A percentile compares a stretch with the other conserved stretches of the same genome.
phyloP scores from a whole-genome alignment of 192 early-diverging fungal genomes.

The Podila clonocystis region DNA sequence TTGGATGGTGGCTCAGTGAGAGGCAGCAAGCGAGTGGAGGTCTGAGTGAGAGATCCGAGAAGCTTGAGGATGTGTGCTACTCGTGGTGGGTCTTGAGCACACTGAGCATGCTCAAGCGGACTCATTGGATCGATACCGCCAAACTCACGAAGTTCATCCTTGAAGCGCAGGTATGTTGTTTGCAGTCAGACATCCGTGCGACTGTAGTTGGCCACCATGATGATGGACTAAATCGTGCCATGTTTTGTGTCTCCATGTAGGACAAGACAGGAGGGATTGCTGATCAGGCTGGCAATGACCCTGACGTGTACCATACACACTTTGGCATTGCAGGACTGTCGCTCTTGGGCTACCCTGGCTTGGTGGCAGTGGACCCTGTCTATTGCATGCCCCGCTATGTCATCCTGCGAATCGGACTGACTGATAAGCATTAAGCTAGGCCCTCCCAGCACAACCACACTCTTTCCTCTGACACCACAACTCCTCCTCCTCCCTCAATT shows the following conservation, averaged over 20 bases:
- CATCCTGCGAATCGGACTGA: conserved; percentile 63
- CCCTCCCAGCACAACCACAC: neutral
- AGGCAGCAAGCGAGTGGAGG: conserved; percentile 92
- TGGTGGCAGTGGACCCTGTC: conserved; percentile 88
- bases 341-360: conserved; percentile 78
- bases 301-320: conserved; percentile 96
- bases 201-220: neutral
- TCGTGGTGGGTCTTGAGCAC: conserved; percentile 98
- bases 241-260: conserved; percentile 21
- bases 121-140: conserved; percentile 87
- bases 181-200: no score
- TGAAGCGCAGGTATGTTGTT: conserved; percentile 67
- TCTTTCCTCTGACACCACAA: neutral
- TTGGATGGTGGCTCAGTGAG: conserved; percentile 94
- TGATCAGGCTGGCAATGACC: conserved; percentile 89
- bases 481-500: no score
- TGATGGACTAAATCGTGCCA: neutral
- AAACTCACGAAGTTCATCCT: conserved; percentile 85
- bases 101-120: conserved; percentile 78
- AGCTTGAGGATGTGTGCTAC: conserved; percentile 96
- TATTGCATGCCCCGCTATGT: conserved; percentile 87
- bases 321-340: conserved; percentile 95
- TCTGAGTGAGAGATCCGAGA: conserved; percentile 95
- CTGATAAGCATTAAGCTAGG: conserved; percentile 33
- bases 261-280: conserved; percentile 92